Evolutionary conservation across 2,329 filamentous ascomycete genomes (phyloP).

Genomic region (Fusarium floridanum): DNA sequence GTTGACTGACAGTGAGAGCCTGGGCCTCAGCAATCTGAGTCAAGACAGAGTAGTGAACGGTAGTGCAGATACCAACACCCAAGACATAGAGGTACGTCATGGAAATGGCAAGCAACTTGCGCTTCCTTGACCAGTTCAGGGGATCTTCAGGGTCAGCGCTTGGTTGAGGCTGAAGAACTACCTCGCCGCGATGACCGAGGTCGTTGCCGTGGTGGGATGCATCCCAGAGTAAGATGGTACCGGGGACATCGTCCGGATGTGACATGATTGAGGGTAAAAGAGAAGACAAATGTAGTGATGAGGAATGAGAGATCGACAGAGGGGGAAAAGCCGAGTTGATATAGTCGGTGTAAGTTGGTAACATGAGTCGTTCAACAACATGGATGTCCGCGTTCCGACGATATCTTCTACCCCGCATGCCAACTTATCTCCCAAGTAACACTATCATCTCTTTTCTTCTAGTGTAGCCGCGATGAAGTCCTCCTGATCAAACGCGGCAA

Average conservation of each 20-base stretch:
- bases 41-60: constrained; percentile 50
- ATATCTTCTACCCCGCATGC: background rate
- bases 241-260: constrained; percentile 42
- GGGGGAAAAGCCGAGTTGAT: background rate
- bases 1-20: constrained; percentile 34
- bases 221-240: constrained; percentile 57
- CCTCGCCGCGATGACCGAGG: constrained; percentile 43
- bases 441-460: background rate
- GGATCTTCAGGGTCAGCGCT: constrained; percentile 42
- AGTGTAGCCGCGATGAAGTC: constrained; percentile 2
- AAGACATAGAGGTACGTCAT: constrained; percentile 57
- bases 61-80: constrained; percentile 51
- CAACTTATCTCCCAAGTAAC: background rate
- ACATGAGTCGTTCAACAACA: background rate
- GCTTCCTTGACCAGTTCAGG: constrained; percentile 39
- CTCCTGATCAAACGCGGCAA: background rate
- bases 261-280: background rate
- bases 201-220: constrained; percentile 42
- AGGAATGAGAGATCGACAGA: background rate
- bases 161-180: constrained; percentile 40
- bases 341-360: background rate
- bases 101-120: background rate
- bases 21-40: constrained; percentile 60
- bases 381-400: background rate
- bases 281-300: background rate